A percentile compares a stretch with the other conserved stretches of the same genome.
phyloP scores from a whole-genome alignment of 1,284 basidiomycete genomes.

The Ganoderma lucidum region DNA sequence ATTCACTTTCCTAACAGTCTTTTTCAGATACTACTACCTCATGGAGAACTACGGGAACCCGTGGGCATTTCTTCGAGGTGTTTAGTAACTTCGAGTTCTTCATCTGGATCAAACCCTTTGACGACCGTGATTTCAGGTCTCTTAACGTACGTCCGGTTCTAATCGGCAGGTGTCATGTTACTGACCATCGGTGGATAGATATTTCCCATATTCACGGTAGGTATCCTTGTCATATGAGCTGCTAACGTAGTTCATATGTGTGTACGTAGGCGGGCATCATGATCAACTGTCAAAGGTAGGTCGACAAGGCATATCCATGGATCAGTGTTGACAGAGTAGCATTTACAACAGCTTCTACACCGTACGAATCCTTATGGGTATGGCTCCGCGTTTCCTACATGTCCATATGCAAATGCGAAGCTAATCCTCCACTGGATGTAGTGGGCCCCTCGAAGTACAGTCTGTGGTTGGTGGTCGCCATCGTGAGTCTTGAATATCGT shows the following conservation, averaged over 20 bases:
- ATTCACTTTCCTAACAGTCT: not conserved
- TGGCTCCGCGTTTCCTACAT: not conserved
- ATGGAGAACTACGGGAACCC: not conserved
- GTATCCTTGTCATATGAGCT: not conserved
- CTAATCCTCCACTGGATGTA: not conserved
- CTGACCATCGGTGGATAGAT: not conserved
- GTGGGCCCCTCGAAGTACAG: not conserved
- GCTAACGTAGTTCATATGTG: no score
- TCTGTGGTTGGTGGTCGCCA: not conserved
- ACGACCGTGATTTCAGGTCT: not conserved
- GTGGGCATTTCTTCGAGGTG: not conserved
- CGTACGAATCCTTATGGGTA: not conserved
- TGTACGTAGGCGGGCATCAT: not conserved
- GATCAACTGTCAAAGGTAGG: not conserved
- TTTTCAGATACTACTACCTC: not conserved
- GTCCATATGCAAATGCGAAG: not conserved
- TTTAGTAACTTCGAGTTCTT: not conserved
- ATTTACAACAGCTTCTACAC: not conserved
- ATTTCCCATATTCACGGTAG: not conserved
- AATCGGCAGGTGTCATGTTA: not conserved
- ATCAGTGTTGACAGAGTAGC: no score
- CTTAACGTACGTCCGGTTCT: not conserved
- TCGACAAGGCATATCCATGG: not conserved
- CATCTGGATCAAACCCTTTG: not conserved
- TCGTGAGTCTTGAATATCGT: not conserved